phyloP scores from a whole-genome alignment of 495 filamentous ascomycete species.

The Elasticomyces elasticus region DNA sequence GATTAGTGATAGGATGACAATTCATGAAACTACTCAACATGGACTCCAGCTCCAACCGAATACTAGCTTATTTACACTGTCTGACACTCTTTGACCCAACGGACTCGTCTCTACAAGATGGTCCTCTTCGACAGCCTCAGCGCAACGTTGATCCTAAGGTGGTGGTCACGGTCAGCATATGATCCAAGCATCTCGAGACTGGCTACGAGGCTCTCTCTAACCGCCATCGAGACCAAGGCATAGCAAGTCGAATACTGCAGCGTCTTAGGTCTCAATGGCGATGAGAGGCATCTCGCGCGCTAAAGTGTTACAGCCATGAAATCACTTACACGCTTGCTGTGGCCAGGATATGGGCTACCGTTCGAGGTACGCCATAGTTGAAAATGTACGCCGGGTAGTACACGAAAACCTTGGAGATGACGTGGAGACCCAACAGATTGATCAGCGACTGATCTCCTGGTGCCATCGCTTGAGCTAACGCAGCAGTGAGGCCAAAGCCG shows the following conservation, averaged over 20 bases:
- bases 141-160: no score
- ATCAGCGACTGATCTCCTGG: constrained; percentile 10
- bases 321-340: constrained; percentile 16
- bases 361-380: not conserved
- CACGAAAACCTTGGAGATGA: constrained; percentile 5
- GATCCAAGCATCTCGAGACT: no score
- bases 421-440: constrained; percentile 12
- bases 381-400: constrained; percentile 10
- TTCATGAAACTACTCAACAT: no score
- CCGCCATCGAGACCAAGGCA: no score
- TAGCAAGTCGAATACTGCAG: no score
- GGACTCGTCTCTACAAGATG: not conserved
- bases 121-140: constrained; percentile 8
- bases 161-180: no score
- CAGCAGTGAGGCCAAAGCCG: constrained; percentile 7
- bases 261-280: no score
- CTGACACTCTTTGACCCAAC: not conserved
- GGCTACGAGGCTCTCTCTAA: no score
- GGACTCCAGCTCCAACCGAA: no score
- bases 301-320: no score
- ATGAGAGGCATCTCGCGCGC: no score
- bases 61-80: not conserved
- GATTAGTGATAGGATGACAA: constrained; percentile 1
- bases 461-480: constrained; percentile 8
- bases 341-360: constrained; percentile 6